phyloP scores from a whole-genome alignment of 179 eudicot genomes.

The Dionaea muscipula region DNA sequence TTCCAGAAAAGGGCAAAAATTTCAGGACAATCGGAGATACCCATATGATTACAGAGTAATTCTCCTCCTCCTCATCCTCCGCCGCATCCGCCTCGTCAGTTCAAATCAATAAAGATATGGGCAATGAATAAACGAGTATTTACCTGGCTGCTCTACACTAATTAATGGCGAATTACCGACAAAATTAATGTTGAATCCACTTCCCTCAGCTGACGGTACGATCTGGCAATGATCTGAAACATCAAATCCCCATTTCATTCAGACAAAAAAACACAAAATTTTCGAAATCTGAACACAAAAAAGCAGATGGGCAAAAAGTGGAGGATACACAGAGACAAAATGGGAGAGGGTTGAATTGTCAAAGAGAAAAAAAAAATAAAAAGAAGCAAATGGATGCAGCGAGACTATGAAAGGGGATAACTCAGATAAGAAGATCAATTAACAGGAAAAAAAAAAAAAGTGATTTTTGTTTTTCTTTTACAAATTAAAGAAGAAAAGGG shows the following conservation, averaged over 20 bases:
- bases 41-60: neutral
- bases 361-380: neutral
- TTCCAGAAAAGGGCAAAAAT: conserved; percentile 5
- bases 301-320: neutral
- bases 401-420: no score
- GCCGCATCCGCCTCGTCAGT: neutral
- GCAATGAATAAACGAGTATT: neutral
- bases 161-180: no score
- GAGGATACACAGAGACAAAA: neutral
- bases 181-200: conserved; percentile 11
- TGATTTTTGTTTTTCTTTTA: no score
- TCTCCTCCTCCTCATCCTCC: neutral
- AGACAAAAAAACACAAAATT: conserved; percentile 5
- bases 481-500: neutral
- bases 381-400: no score
- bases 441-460: neutral
- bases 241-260: conserved; percentile 15
- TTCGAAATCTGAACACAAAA: neutral
- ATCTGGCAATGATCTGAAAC: conserved; percentile 40
- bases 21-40: neutral
- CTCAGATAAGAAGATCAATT: no score
- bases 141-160: conserved; percentile 3
- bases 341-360: neutral
- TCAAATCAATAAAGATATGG: neutral
- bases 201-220: conserved; percentile 16